Conservation (phyloP, 1,139 yeast species). For the Hemisphaericaspora lyxosophila region DNA sequence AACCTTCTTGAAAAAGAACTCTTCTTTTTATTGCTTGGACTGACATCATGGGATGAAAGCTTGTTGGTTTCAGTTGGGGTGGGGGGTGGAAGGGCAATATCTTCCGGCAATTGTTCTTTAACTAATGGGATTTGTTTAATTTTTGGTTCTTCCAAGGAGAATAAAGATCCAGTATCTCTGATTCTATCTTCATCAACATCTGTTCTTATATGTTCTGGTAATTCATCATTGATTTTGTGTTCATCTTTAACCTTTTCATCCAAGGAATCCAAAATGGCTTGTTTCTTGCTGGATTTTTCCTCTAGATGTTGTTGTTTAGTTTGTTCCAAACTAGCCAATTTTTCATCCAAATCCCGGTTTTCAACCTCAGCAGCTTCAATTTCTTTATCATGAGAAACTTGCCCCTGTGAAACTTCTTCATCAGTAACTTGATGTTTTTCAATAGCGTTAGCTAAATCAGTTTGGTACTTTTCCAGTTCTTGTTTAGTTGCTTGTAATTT, state of each 20-base stretch:
- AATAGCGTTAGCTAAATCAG: constrained; percentile 32
- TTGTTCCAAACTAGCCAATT: constrained; percentile 30
- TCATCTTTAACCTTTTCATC: constrained; percentile 42
- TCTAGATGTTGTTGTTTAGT: constrained; percentile 30
- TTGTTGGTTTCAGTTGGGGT: constrained; percentile 6
- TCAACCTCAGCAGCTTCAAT: constrained; percentile 26
- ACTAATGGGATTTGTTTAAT: constrained; percentile 18
- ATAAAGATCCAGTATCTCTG: constrained; percentile 42
- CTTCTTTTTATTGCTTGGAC: constrained; percentile 9
- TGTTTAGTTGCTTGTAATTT: constrained; percentile 37
- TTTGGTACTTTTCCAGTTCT: constrained; percentile 36
- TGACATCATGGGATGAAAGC: constrained; percentile 3
- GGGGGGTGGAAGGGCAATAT: constrained; percentile 7
- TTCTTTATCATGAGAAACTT: constrained; percentile 25
- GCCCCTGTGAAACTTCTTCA: constrained; percentile 32
- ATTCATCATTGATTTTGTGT: constrained; percentile 45
- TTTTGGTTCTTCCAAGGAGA: constrained; percentile 30
- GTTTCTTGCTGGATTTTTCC: constrained; percentile 33
- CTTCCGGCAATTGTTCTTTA: constrained; percentile 9
- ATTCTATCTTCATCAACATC: constrained; percentile 43
- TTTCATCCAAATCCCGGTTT: constrained; percentile 31
- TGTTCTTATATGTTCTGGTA: constrained; percentile 53
- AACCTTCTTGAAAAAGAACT: constrained; percentile 14
- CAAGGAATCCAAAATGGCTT: constrained; percentile 31
- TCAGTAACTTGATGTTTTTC: constrained; percentile 33